A percentile compares a stretch with the other conserved stretches of the same genome.
These are phyloP conservation scores for Puccinia hordei DNA, from an alignment of 1,284 basidiomycete species.

Conservation along the genomic window DNA sequence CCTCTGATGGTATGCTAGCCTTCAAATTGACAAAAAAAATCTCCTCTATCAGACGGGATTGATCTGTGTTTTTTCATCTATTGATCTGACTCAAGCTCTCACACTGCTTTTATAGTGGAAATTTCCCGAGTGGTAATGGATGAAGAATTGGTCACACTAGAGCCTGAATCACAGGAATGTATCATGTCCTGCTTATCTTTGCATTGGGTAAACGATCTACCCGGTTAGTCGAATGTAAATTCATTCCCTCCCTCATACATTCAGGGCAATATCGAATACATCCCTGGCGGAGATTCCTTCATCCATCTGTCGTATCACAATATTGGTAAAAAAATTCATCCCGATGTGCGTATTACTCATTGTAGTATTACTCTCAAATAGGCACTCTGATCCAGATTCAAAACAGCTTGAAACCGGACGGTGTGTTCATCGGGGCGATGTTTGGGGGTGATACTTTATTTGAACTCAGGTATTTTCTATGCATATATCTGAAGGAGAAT, in stretches of 20 bases:
- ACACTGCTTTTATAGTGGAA: conserved; percentile 64
- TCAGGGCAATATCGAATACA: not conserved
- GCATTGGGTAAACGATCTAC: conserved; percentile 98
- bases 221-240: conserved; percentile 65
- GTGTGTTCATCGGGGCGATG: conserved; percentile 90
- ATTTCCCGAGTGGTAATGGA: conserved; percentile 73
- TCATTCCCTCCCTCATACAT: not conserved
- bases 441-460: conserved; percentile 96
- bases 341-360: not conserved
- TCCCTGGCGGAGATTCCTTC: not conserved
- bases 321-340: not conserved
- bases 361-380: conserved; percentile 55
- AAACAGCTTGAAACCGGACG: conserved; percentile 83
- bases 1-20: conserved; percentile 2
- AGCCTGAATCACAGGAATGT: conserved; percentile 77
- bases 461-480: conserved; percentile 71
- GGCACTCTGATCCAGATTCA: conserved; percentile 87
- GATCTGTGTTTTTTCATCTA: not conserved
- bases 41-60: not conserved
- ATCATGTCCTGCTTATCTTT: conserved; percentile 86
- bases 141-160: conserved; percentile 70
- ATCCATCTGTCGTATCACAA: not conserved
- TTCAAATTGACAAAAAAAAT: not conserved
- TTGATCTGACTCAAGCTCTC: conserved; percentile 39
- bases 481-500: not conserved